These are phyloP conservation scores for Filosporella fistucella DNA, from an alignment of 495 filamentous ascomycete genomes.

Conservation along the genomic window DNA sequence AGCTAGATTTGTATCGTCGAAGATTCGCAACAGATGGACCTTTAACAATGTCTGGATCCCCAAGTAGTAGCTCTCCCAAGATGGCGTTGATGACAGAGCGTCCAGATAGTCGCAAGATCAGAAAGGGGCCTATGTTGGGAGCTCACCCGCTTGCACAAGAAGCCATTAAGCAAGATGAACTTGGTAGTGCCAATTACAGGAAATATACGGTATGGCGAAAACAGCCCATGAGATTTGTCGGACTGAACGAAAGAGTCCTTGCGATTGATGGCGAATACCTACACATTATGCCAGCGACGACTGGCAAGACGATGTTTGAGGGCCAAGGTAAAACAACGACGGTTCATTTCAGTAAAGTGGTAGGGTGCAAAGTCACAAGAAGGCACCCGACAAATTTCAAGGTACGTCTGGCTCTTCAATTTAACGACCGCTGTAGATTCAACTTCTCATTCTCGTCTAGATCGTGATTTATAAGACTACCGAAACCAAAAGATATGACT, in stretches of 20 bases:
- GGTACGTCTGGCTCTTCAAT: constrained; percentile 33
- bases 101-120: constrained; percentile 55
- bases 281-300: constrained; percentile 77
- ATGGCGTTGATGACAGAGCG: constrained; percentile 61
- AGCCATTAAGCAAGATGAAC: constrained; percentile 60
- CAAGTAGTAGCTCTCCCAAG: constrained; percentile 72
- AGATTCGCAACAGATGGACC: constrained; percentile 78
- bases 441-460: constrained; percentile 24
- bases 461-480: constrained; percentile 75
- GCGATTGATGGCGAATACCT: constrained; percentile 94
- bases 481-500: constrained; percentile 94
- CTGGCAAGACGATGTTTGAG: constrained; percentile 50
- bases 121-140: constrained; percentile 58
- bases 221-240: constrained; percentile 88
- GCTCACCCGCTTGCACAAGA: constrained; percentile 76
- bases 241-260: constrained; percentile 75
- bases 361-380: constrained; percentile 87
- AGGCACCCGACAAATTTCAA: constrained; percentile 92
- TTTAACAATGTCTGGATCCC: constrained; percentile 70
- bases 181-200: constrained; percentile 59
- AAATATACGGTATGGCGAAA: constrained; percentile 92
- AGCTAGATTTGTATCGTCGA: constrained; percentile 84
- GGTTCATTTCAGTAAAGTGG: constrained; percentile 86
- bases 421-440: no score
- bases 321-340: constrained; percentile 84